phyloP scores from a whole-genome alignment of 1,284 basidiomycete genomes.

The Cryptococcus hybrid region DNA sequence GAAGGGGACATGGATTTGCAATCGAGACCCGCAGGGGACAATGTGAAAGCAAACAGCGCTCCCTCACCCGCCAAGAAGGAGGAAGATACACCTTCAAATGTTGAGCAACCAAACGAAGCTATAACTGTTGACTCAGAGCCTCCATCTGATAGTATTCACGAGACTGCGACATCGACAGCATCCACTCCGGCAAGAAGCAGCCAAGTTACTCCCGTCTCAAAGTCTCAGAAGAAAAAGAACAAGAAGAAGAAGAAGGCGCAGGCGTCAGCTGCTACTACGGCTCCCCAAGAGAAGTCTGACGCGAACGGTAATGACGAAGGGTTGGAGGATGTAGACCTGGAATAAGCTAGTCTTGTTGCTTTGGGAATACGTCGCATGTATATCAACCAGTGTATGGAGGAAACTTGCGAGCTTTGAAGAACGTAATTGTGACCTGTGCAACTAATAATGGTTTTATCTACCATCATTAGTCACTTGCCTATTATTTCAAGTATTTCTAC shows the following conservation, averaged over 20 bases:
- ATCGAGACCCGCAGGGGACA: neutral
- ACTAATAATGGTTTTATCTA: too few species aligned
- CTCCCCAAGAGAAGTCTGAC: conserved; percentile 9
- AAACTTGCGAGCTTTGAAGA: too few species aligned
- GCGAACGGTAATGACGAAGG: conserved; percentile 12
- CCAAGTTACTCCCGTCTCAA: neutral
- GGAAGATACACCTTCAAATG: neutral
- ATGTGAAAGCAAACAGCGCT: neutral
- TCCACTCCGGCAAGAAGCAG: neutral
- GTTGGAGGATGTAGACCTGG: conserved; percentile 32
- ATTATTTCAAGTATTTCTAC: too few species aligned
- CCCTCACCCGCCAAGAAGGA: too few species aligned
- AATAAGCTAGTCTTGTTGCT: conserved; percentile 2
- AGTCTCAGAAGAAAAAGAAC: conserved; percentile 15
- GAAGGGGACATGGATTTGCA: neutral
- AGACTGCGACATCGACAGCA: conserved; percentile 2
- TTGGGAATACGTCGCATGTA: neutral
- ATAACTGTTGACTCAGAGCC: neutral
- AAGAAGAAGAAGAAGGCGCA: conserved; percentile 14
- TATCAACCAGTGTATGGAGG: too few species aligned
- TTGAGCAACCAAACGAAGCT: neutral
- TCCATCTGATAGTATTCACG: too few species aligned
- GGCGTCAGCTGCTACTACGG: neutral
- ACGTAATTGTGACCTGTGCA: too few species aligned
- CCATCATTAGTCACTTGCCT: too few species aligned